phyloP scores from a whole-genome alignment of 2,329 filamentous ascomycete species.

The Rhynchosporium graminicola region DNA sequence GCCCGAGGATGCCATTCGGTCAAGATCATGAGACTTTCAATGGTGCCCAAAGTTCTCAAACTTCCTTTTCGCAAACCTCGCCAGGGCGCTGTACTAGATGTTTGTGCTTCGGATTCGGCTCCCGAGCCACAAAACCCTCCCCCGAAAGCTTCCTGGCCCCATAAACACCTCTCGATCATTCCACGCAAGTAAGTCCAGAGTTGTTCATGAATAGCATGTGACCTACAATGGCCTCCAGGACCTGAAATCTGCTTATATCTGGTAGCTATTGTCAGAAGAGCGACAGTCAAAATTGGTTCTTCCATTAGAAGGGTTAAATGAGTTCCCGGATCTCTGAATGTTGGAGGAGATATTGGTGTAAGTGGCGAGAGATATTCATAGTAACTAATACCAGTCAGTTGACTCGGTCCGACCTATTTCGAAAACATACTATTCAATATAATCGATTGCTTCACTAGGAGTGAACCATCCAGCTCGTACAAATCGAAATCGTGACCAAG shows the following conservation, averaged over 20 bases:
- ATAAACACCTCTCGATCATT: constrained; percentile 93
- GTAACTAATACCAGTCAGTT: constrained; percentile 58
- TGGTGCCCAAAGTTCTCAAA: constrained; percentile 84
- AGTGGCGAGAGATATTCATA: constrained; percentile 88
- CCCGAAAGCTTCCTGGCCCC: constrained; percentile 94
- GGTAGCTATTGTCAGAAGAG: constrained; percentile 86
- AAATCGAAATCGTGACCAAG: constrained; percentile 92
- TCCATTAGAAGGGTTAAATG: constrained; percentile 81
- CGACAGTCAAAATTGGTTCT: constrained; percentile 90
- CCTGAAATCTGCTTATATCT: constrained; percentile 80
- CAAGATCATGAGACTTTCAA: constrained; percentile 89
- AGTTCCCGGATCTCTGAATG: constrained; percentile 79
- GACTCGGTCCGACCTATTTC: neutral
- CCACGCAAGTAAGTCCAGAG: constrained; percentile 92
- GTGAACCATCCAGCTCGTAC: constrained; percentile 98
- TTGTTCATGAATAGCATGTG: constrained; percentile 90
- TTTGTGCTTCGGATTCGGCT: constrained; percentile 55
- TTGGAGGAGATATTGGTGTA: constrained; percentile 90
- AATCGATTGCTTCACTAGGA: constrained; percentile 86
- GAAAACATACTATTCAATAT: constrained; percentile 78
- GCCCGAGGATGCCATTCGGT: constrained; percentile 97
- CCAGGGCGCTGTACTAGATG: constrained; percentile 70
- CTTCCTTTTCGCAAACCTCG: constrained; percentile 73
- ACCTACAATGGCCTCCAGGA: constrained; percentile 78
- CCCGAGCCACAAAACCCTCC: constrained; percentile 81